A percentile compares a stretch with the other conserved stretches of the same genome.
These are phyloP conservation scores for Trichosporon sp. DNA, from an alignment of 1,284 basidiomycete species.

Conservation along the genomic window DNA sequence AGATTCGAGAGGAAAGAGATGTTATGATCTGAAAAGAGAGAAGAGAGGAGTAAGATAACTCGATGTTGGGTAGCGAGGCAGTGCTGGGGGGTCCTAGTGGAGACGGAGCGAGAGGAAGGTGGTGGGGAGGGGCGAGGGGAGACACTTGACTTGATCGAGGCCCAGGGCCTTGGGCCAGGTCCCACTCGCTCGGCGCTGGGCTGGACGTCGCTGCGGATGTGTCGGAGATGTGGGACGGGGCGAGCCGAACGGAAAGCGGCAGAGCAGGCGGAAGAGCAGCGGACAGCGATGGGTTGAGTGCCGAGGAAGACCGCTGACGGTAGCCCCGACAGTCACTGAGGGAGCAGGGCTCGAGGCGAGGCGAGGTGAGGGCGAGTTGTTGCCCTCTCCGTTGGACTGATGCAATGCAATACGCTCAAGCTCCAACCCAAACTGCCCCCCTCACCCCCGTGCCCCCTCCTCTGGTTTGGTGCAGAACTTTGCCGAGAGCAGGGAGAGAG, in stretches of 20 bases:
- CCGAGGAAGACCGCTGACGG: background rate
- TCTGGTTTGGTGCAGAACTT: background rate
- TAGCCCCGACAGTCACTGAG: too few relatives aligned
- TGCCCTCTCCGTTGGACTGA: background rate
- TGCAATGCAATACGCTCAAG: slow-evolving; percentile 1
- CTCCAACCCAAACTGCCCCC: background rate
- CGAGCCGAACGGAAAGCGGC: background rate
- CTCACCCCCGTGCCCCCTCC: too few relatives aligned
- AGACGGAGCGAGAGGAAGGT: background rate
- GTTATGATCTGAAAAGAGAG: background rate
- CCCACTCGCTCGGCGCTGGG: background rate
- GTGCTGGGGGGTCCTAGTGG: too few relatives aligned
- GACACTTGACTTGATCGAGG: background rate
- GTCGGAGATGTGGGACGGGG: background rate
- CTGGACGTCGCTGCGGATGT: background rate
- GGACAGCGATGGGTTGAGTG: too few relatives aligned
- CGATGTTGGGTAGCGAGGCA: background rate
- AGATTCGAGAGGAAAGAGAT: background rate
- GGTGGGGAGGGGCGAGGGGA: background rate
- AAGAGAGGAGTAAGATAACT: background rate
- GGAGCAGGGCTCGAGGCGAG: background rate
- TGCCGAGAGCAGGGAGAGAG: too few relatives aligned
- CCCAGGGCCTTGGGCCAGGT: background rate
- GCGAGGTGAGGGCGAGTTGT: background rate
- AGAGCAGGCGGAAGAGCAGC: background rate